Evolutionary conservation across 352 stramenopile species (phyloP).

Genomic region (Pythium aristosporum): DNA sequence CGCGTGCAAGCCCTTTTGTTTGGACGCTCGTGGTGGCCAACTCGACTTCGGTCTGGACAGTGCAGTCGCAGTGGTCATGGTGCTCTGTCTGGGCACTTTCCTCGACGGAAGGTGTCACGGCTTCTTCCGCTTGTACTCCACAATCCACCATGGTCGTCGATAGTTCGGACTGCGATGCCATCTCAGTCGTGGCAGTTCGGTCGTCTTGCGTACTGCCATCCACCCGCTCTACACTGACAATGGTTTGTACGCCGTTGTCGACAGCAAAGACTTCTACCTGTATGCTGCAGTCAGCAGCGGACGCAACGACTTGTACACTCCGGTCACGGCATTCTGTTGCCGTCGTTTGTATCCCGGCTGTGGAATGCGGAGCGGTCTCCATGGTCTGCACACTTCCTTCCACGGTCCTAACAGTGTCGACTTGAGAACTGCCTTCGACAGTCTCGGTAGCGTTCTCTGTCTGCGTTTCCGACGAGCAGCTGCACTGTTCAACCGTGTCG

Average conservation of each 20-base stretch:
- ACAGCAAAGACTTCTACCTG: not conserved
- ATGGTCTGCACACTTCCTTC: not conserved
- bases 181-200: not conserved
- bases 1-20: not conserved
- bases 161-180: not conserved
- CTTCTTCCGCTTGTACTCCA: not conserved
- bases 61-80: not conserved
- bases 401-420: not conserved
- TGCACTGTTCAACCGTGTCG: not conserved
- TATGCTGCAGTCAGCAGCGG: not conserved
- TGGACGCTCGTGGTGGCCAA: not conserved
- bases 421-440: not conserved
- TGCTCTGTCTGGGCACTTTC: not conserved
- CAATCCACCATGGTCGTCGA: not conserved
- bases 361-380: not conserved
- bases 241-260: not conserved
- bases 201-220: constrained; percentile 4
- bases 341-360: not conserved
- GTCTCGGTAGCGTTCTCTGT: not conserved
- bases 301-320: not conserved
- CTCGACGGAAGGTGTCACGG: not conserved
- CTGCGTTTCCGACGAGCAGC: not conserved
- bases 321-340: not conserved
- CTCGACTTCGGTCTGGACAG: constrained; percentile 3
- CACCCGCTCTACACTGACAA: not conserved